phyloP scores from a whole-genome alignment of 805 yeast species.

The Candida railenensis region DNA sequence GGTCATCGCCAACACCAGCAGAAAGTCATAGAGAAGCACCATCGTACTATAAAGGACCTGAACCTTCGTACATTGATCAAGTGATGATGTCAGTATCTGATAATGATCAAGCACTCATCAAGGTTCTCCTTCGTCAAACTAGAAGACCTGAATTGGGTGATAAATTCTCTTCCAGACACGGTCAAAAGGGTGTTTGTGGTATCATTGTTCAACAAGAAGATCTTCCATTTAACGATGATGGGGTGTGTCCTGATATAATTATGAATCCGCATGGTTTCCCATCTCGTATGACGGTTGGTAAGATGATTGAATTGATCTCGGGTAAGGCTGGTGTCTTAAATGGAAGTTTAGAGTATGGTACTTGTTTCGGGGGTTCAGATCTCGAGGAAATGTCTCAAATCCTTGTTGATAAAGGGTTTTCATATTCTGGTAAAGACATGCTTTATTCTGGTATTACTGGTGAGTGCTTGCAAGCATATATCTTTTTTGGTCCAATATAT shows the following conservation, averaged over 20 bases:
- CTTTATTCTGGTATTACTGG: constrained; percentile 96
- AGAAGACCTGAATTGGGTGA: constrained; percentile 98
- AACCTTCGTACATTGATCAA: constrained; percentile 92
- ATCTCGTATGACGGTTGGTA: constrained; percentile 99
- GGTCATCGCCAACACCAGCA: constrained; percentile 15
- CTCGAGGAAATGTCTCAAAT: constrained; percentile 92
- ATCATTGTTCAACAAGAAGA: constrained; percentile 97
- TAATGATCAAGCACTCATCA: constrained; percentile 90
- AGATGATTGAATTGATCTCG: constrained; percentile 92
- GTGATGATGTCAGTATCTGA: constrained; percentile 97
- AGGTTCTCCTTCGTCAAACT: constrained; percentile 89
- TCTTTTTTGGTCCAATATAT: constrained; percentile 97
- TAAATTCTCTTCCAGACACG: constrained; percentile 95
- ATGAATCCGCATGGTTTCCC: constrained; percentile 99
- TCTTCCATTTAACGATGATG: constrained; percentile 91
- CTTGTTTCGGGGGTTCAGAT: constrained; percentile 98
- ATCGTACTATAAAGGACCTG: constrained; percentile 89
- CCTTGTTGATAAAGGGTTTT: constrained; percentile 86
- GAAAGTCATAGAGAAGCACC: constrained; percentile 87
- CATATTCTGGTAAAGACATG: constrained; percentile 97
- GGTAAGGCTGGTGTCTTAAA: constrained; percentile 97
- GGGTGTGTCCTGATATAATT: constrained; percentile 90
- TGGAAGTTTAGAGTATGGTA: constrained; percentile 91
- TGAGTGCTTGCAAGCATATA: constrained; percentile 94
- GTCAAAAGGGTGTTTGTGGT: constrained; percentile 99